A percentile compares a stretch with the other conserved stretches of the same genome.
These are phyloP conservation scores for Geranium brycei DNA, from an alignment of 345 rosid genomes.

Conservation along the genomic window DNA sequence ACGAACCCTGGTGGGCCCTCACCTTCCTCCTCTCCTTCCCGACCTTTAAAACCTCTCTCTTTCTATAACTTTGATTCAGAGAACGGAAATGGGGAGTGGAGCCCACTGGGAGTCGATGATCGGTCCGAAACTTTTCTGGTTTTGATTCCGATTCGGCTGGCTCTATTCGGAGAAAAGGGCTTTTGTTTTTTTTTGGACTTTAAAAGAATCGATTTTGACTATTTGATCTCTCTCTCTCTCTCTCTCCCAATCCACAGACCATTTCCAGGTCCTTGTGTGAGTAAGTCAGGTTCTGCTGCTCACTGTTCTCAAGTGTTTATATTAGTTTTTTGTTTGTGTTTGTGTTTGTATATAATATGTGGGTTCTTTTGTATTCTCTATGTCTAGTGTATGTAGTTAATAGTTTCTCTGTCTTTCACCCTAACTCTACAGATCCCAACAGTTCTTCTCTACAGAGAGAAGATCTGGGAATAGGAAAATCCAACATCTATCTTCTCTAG, in stretches of 20 bases:
- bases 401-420: too few relatives aligned
- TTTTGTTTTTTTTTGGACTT: not conserved
- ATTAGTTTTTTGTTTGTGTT: too few relatives aligned
- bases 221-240: slow-evolving; percentile 1
- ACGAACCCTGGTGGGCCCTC: slow-evolving; percentile 15
- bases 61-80: not conserved
- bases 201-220: slow-evolving; percentile 9
- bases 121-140: not conserved
- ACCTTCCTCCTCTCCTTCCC: too few relatives aligned
- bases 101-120: slow-evolving; percentile 1
- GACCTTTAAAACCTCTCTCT: not conserved
- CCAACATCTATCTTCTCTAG: too few relatives aligned
- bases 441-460: too few relatives aligned
- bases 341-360: too few relatives aligned
- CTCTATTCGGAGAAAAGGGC: not conserved
- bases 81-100: not conserved
- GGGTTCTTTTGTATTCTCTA: too few relatives aligned
- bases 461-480: too few relatives aligned
- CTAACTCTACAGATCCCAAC: too few relatives aligned
- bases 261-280: not conserved
- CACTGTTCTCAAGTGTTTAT: not conserved
- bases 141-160: not conserved
- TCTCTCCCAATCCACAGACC: slow-evolving; percentile 12
- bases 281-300: not conserved
- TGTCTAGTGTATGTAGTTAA: too few relatives aligned